Base-by-base conservation (phyloP, 495 filamentous ascomycete species). In the Neurospora africana region DNA sequence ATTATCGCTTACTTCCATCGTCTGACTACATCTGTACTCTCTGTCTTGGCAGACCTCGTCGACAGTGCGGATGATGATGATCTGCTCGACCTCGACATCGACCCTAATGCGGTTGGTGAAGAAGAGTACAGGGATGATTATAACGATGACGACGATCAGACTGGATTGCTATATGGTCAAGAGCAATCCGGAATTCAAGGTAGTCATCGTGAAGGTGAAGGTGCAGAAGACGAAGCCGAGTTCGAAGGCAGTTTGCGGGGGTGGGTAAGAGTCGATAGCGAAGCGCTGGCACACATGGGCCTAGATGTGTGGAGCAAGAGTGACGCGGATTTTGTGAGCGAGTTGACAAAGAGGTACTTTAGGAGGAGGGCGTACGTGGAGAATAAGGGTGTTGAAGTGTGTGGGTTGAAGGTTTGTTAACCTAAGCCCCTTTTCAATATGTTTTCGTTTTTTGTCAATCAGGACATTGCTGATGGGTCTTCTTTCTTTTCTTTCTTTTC, bases 1-100 rank as follows among this genome's bases (percentile, higher is more conserved):
- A 83, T 97, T 35, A 91, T 98, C 58, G 91, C 92, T 0, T 98
- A 95, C 79, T 99, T 99, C 83, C 95, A 97, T 78, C 88, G 93
- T 5, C 81, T 95, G 37, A 98, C 95, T 1, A 87, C 88, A 0
- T 84, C 89, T 68, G 85, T 96, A 38, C 81, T 99, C 61, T 83
- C 85, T 1, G 89, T 88, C 3, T 79, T 98, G 15, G 87, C 90
- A 0, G 89, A 92, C 67, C 86, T 93, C 15, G 84, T 92, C 23
- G 89, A 91, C 35, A 85, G 83, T 68, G 81, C 77, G 0, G 86
- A 87, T 69, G 87, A 89, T 5, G 83, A 86, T 39, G 82, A 86
- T 71, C 78, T 86, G 68, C 76, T 83, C 11, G 82, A 79, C 40
- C 80, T 82, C 6, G 85, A 83, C 41, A 65, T 79, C n/a, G 75